Base-by-base conservation (phyloP, 306 rosid genomes). In the Comarum palustre region DNA sequence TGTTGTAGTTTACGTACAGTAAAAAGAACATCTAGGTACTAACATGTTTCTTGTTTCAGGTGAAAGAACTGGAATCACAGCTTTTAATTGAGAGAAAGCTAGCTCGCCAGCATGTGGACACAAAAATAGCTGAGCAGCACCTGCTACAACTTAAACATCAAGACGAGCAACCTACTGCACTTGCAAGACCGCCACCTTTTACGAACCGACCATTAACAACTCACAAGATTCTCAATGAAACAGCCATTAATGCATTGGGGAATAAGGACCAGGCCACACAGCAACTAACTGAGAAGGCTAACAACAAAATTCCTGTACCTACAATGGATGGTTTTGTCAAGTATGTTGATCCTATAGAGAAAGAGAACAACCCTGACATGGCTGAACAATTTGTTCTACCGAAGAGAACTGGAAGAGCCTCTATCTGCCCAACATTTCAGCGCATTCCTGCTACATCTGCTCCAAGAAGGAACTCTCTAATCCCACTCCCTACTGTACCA, bases 71-170 rank as follows among this genome's bases (percentile, higher is more conserved):
- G 82, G 99, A 95, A 84, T 75, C 97, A 1, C 99, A 91, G 71
- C 96, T 95, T 80, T 69, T 95, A 83, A 82, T 91, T 38, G 97
- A 95, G 82, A 90, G 97, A 83, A 95, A 91, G 85, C 84, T 94
- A 59, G 99, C 97, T 4, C 96, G 96, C 15, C 99, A 94, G 79
- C 96, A 94, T 20, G 97, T 91, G 3, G 98, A 91, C 78, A 82
- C 92, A 14, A 91, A 87, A 85, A 91, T 91, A 84, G 96, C 99
- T 5, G 97, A 95, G 88, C 97, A 93, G 75, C 94, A 89, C 27
- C 88, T 81, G 34, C 89, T 80, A 52, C 90, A 82, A 74, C 73
- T 85, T 81, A 88, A 85, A 75, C 74, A 80, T 50, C 92, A 79
- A 75, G 97, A 93, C 48, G 97, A 91, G 62, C 96, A 86, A 75